Base-by-base conservation (phyloP, 2,329 filamentous ascomycete genomes). In the Calonectria crousiana region DNA sequence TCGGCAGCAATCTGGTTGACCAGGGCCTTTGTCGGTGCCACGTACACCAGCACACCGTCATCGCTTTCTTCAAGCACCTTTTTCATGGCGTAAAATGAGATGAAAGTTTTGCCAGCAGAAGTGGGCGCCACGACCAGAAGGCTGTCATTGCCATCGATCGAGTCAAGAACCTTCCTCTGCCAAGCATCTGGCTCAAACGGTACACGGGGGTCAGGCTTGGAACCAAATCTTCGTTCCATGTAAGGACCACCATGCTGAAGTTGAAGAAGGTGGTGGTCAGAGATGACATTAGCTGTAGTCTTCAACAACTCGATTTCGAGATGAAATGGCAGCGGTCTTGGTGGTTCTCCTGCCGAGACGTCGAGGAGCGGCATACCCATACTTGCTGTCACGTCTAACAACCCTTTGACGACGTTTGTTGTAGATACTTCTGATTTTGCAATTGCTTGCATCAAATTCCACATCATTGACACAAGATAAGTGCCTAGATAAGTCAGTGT, bases 1-100 rank as follows among this genome's bases (percentile, higher is more conserved):
- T 96, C 94, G 1, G 94, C 94, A 1, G 93, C 94, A 76, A 96
- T 95, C 82, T 96, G 94, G 81, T 96, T 96, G 73, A 96, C 94
- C 14, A 96, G 86, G 4, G 95, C 94, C 81, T 96, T 96, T 0
- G 94, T 96, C 0, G 94, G 94, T 0, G 94, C 94, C 8, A 96
- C 93, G 77, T 96, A 96, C 0, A 96, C 92, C 9, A 96, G 84
- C 3, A 96, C 89, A 3, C 91, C 92, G 64, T 95, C 91, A 74
- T 96, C 90, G 75, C 90, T 91, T 5, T 89, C 88, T 80, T 93
- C 88, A 13, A 96, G 86, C 1, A 95, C 87, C 80, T 94, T 92
- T 79, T 94, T 93, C 93, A 96, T 96, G 1, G 94, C 94, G 78
- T 96, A 95, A 83, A 96, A 96, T 0, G 91, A 93, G 73, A 96